These are phyloP conservation scores for Trypanosoma conorhini DNA, from an alignment of 208 protist genomes.

Conservation along the genomic window DNA sequence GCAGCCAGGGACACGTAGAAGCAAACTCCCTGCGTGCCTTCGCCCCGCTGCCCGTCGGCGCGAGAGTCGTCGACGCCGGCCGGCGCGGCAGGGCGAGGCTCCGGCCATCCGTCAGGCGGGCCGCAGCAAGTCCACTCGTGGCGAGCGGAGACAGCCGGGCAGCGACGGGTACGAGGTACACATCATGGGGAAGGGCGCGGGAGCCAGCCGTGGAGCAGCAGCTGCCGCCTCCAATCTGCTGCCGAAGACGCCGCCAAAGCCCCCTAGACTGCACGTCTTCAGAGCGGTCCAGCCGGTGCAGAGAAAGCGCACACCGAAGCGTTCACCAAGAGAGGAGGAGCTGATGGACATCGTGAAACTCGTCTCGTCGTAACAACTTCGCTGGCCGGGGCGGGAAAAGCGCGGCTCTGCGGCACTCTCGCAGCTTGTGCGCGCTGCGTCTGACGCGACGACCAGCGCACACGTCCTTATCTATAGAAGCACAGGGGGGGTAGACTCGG, in stretches of 20 bases:
- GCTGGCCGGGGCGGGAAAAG: not conserved
- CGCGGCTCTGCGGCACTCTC: no score
- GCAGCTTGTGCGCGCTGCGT: no score
- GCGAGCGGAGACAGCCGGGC: not conserved
- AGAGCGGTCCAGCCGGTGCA: constrained; percentile 20
- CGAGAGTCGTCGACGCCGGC: not conserved
- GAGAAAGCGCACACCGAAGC: constrained; percentile 28
- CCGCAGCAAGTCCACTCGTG: no score
- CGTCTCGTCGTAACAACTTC: not conserved
- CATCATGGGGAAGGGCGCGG: not conserved
- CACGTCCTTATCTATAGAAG: no score
- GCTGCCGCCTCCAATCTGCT: not conserved
- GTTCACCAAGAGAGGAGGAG: constrained; percentile 31
- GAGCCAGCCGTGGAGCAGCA: no score
- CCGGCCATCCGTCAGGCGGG: no score
- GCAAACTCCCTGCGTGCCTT: not conserved
- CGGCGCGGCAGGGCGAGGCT: not conserved
- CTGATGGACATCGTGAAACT: constrained; percentile 37
- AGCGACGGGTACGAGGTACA: not conserved
- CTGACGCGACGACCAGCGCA: no score
- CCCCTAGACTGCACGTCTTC: constrained; percentile 6
- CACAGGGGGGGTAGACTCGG: no score
- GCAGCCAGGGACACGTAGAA: not conserved
- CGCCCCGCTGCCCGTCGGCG: not conserved
- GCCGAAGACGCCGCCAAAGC: not conserved